A percentile compares a stretch with the other conserved stretches of the same genome.
phyloP scores from a whole-genome alignment of 306 rosid species.

The Quercus parvula region DNA sequence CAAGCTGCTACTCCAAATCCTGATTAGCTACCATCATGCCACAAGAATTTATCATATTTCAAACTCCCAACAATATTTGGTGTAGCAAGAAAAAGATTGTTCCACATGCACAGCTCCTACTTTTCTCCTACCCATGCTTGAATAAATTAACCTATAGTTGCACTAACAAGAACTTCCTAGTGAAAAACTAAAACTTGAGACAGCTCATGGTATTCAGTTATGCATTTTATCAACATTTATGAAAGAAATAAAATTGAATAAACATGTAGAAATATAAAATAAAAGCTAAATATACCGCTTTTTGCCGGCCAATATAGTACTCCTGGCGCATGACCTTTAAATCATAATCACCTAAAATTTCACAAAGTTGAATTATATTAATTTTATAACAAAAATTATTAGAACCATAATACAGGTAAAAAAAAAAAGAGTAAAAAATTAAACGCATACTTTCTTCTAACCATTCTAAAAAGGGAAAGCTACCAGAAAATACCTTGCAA shows the following conservation, averaged over 20 bases:
- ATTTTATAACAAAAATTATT: conserved; percentile 9
- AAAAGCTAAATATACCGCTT: conserved; percentile 57
- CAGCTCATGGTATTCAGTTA: conserved; percentile 1
- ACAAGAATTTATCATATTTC: background rate
- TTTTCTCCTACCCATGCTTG: background rate
- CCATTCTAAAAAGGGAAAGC: conserved; percentile 6
- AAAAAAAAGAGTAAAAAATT: background rate
- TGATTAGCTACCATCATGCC: background rate
- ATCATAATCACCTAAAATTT: conserved; percentile 87
- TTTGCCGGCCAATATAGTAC: conserved; percentile 81
- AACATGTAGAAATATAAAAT: background rate
- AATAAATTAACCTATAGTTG: too few species aligned
- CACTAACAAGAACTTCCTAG: too few species aligned
- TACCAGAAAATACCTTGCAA: conserved; percentile 62
- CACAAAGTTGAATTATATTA: conserved; percentile 21
- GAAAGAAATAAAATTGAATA: conserved; percentile 11
- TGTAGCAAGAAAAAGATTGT: background rate
- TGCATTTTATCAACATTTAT: conserved; percentile 7
- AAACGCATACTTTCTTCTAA: background rate
- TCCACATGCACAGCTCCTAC: conserved; percentile 3
- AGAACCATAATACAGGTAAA: background rate
- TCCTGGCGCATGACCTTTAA: conserved; percentile 99
- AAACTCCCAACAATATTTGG: background rate
- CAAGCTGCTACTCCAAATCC: background rate
- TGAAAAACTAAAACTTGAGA: background rate